Evolutionary conservation across 2,329 filamentous ascomycete species (phyloP), one percentile per base, ranked within the genome.

Genomic region (Colletotrichum cordylinicola): DNA sequence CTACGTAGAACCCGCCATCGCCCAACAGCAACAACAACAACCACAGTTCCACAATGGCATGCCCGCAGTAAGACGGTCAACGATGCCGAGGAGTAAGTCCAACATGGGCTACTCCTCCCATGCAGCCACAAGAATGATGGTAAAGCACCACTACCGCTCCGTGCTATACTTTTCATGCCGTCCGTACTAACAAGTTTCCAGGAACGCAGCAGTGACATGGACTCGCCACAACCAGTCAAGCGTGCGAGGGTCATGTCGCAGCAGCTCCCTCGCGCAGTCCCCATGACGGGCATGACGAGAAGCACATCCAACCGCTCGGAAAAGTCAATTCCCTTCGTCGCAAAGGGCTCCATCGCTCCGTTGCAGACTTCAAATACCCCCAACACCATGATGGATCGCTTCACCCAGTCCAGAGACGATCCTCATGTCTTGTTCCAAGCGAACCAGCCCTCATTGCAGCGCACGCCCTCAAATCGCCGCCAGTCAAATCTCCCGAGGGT

Each of bases 241-340:
- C 81, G 82, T 77, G 79, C 79, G 65, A 81, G 83, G 64, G 82
- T 82, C 76, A 82, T 83, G 82, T 82, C 82, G 35, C 84, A 84
- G 65, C 82, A 85, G 71, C 62, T 72, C 68, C 56, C 71, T 27
- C 71, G 70, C 52, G 75, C 75, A 2, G 68, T 69, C 33, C 65
- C 75, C 66, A 77, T 77, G 77, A 68, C 75, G 21, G 66, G 74
- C 64, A 77, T 78, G 77, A 31, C 77, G 12, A 87, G 88, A 72
- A 85, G 83, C 70, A 81, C 82, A 16, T 89, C 88, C 52, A 86
- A 83, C 78, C 82, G 84, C 37, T 87, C 87, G 12, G 84, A 85
- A 31, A 82, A 80, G 66, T 82, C 84, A 33, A 84, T 84, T 62
- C 85, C 86, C 43, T 88, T 87, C 70, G 82, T 82, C 75, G 80